phyloP scores from a whole-genome alignment of 805 yeast genomes.

The Phaffomyces antillensis region DNA sequence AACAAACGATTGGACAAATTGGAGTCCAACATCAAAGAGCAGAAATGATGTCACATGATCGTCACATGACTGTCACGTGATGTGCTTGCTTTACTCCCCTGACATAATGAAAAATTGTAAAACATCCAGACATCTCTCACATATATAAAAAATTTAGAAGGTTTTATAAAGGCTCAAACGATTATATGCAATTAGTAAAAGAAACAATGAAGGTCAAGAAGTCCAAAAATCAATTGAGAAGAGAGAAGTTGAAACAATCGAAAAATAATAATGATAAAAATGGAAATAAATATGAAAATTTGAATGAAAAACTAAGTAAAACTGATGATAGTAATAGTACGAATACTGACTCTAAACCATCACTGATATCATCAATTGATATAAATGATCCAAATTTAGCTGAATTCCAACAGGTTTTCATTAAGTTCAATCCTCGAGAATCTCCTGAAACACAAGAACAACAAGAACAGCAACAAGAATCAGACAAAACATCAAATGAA shows the following conservation, averaged over 20 bases:
- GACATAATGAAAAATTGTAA: too few relatives aligned
- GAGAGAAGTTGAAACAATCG: conserved; percentile 21
- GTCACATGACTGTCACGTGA: too few relatives aligned
- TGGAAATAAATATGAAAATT: neutral
- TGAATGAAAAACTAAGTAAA: neutral
- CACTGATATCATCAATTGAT: conserved; percentile 18
- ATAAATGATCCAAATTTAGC: conserved; percentile 26
- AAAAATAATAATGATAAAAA: neutral
- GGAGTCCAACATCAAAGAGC: conserved; percentile 10
- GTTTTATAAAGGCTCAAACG: neutral
- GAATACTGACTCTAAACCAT: neutral
- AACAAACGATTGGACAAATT: conserved; percentile 18
- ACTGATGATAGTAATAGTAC: neutral
- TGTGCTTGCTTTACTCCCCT: too few relatives aligned
- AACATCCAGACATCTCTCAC: neutral
- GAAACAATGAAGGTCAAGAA: conserved; percentile 15
- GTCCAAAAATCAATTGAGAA: conserved; percentile 31
- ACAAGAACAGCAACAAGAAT: neutral
- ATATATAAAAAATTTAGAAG: neutral
- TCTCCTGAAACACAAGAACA: conserved; percentile 8
- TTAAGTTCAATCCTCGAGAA: conserved; percentile 25
- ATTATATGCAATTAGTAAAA: too few relatives aligned
- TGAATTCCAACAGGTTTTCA: conserved; percentile 29
- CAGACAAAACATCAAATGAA: conserved; percentile 2
- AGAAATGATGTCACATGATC: too few relatives aligned